Base-by-base conservation (phyloP, 2,329 filamentous ascomycete species). In the Plectosphaerella sp. region DNA sequence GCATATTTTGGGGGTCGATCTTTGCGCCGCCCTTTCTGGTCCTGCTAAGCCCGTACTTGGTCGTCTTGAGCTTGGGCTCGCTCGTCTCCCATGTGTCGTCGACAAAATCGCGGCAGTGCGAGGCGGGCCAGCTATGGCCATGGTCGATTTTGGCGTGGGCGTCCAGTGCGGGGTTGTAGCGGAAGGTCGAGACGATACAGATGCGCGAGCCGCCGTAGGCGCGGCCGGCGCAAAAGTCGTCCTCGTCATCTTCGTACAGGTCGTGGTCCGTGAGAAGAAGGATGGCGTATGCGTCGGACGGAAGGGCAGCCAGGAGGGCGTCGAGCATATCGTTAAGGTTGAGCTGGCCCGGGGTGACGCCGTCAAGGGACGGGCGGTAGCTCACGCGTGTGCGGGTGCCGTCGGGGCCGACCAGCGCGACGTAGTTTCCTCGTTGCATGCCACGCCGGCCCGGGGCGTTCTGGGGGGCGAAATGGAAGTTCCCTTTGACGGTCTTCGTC, bases 201-300 rank as follows among this genome's bases (percentile, higher is more conserved):
- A 89, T 77, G 5, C 85, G 72, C 52, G 78, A 83, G 0, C 77
- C 81, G 0, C 86, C 86, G 61, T 84, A 89, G 1, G 86, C 84
- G 25, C 84, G 68, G 0, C 85, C 86, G 55, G 84, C 87, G 50
- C 79, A 82, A 59, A 88, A 89, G 18, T 83, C 77, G 54, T 88
- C 86, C 0, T 86, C 79, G 0, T 85, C 80, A 48, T 77, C 76
- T 58, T 88, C 83, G 59, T 83, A 87, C 14, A 87, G 65, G 60
- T 88, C 85, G n/a, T 86, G 78, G 35, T 83, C 68, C 0, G 79
- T 67, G 0, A 87, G 60, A 36, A 88, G 62, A 0, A 84, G 59
- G 1, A 87, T 61, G 0, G 83, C 73, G 53, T 84, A 83, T 0
- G 83, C 84, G 58, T 87, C 78, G 0, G 58, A 48, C 0, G 83